A percentile compares a stretch with the other conserved stretches of the same genome.
Evolutionary conservation across 768 basidiomycete species (phyloP).

Genomic region (Mycena vitilis): DNA sequence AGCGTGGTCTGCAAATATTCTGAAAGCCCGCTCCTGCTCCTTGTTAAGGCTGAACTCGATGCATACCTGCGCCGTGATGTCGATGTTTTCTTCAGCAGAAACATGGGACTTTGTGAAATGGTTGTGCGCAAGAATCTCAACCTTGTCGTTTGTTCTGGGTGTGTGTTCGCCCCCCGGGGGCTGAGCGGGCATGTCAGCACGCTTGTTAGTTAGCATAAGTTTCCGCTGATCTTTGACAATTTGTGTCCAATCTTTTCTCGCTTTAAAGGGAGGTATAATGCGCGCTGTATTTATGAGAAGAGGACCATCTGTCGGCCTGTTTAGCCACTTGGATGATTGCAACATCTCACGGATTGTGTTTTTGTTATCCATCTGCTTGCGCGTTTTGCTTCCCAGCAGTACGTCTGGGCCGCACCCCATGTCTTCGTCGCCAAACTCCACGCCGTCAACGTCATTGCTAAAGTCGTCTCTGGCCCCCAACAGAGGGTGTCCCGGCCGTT

Average conservation of each 20-base stretch:
- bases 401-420: not conserved
- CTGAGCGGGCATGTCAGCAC: not conserved
- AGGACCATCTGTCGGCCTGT: not conserved
- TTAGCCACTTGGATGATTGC: not conserved
- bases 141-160: not conserved
- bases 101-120: conserved; percentile 16
- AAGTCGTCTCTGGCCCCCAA: not conserved
- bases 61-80: conserved; percentile 13
- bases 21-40: too few relatives aligned
- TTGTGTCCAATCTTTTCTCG: not conserved
- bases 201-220: not conserved
- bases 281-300: not conserved
- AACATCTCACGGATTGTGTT: not conserved
- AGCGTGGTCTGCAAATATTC: too few relatives aligned
- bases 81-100: not conserved
- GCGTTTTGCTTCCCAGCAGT: not conserved
- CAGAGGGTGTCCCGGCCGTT: not conserved
- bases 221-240: too few relatives aligned
- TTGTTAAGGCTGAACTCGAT: not conserved
- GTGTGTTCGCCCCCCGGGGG: too few relatives aligned
- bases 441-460: not conserved
- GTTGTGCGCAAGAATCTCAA: conserved; percentile 24
- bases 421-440: not conserved
- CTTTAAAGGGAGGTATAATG: not conserved
- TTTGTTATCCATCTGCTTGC: not conserved